These are phyloP conservation scores for Ilex aquifolium DNA, from an alignment of 257 asterid genomes.

Conservation along the genomic window DNA sequence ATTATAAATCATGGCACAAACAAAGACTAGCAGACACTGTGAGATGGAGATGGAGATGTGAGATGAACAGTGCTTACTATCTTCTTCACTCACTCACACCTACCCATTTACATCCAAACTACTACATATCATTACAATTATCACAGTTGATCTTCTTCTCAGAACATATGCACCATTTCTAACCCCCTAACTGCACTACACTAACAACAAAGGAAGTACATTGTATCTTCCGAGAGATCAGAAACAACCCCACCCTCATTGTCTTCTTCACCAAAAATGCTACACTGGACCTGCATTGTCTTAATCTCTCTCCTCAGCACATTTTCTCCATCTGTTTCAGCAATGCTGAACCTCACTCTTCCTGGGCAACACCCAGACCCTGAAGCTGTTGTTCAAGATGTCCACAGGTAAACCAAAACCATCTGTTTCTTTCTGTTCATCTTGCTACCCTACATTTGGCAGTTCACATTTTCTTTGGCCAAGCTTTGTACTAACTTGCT, in stretches of 20 bases:
- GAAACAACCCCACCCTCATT: background rate
- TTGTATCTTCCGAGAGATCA: background rate
- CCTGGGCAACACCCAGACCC: slow-evolving; percentile 49
- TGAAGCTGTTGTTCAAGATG: slow-evolving; percentile 32
- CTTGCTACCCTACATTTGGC: too few relatives aligned
- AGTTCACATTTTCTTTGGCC: too few relatives aligned
- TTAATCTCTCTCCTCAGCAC: slow-evolving; percentile 10
- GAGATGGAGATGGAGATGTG: slow-evolving; percentile 6
- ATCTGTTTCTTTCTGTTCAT: too few relatives aligned
- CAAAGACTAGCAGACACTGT: background rate
- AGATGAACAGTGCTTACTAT: slow-evolving; percentile 3
- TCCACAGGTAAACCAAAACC: slow-evolving; percentile 22
- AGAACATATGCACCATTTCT: background rate
- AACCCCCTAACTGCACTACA: background rate
- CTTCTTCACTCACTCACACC: slow-evolving; percentile 3
- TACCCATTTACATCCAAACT: background rate
- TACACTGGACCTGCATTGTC: slow-evolving; percentile 26
- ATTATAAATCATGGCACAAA: slow-evolving; percentile 20
- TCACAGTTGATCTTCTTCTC: background rate
- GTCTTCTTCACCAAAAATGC: slow-evolving; percentile 14
- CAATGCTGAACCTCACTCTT: slow-evolving; percentile 32
- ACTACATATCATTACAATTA: too few relatives aligned
- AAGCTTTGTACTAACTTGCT: too few relatives aligned
- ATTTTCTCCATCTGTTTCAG: slow-evolving; percentile 4
- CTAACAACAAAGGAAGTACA: slow-evolving; percentile 1